Conservation (phyloP, 352 stramenopile genomes). For the Phytopythium cucurbitacearum region DNA sequence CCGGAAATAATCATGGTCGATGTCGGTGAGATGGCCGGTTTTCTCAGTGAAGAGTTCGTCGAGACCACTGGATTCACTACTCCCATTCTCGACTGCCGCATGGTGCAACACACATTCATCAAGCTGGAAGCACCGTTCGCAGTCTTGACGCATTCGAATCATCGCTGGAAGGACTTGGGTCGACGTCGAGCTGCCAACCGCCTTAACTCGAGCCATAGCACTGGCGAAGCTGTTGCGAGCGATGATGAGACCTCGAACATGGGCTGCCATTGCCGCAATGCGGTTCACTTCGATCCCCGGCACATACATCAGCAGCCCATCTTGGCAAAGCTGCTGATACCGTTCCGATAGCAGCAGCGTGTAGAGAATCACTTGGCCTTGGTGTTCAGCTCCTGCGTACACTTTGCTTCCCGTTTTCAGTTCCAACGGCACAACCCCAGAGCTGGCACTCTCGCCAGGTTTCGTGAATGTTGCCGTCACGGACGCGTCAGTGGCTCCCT, state of each 20-base stretch:
- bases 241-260: constrained; percentile 64
- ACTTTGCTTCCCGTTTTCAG: constrained; percentile 86
- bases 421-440: constrained; percentile 64
- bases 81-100: constrained; percentile 69
- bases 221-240: constrained; percentile 67
- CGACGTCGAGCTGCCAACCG: constrained; percentile 37
- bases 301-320: constrained; percentile 72
- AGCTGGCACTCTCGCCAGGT: constrained; percentile 1
- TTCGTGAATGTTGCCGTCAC: constrained; percentile 41
- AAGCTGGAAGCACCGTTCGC: constrained; percentile 75
- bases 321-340: constrained; percentile 52
- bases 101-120: constrained; percentile 87
- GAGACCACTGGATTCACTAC: constrained; percentile 52
- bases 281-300: constrained; percentile 66
- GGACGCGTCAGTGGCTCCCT: constrained; percentile 72
- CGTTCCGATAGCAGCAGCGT: constrained; percentile 79
- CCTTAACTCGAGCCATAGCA: constrained; percentile 53
- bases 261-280: constrained; percentile 46
- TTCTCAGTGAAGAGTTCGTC: constrained; percentile 61
- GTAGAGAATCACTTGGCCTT: constrained; percentile 88
- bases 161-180: constrained; percentile 68
- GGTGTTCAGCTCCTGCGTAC: constrained; percentile 49
- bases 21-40: constrained; percentile 44
- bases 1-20: constrained; percentile 64
- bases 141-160: constrained; percentile 60